Base-by-base conservation (phyloP, 2,329 filamentous ascomycete species). In the Raffaelea ambrosiae region DNA sequence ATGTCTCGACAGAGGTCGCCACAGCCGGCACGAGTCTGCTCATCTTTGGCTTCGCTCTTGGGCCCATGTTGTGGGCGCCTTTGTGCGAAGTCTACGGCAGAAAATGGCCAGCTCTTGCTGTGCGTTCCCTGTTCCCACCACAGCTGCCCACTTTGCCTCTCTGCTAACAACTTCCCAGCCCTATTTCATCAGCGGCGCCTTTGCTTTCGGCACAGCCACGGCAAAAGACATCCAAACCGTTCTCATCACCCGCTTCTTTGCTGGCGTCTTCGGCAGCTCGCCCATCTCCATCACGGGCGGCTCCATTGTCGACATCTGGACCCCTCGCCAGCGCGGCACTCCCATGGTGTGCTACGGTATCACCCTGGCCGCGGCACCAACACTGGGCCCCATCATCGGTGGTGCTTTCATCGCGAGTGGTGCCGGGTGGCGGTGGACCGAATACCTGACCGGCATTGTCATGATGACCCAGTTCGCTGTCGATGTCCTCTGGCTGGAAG, bases 231-330 rank as follows among this genome's bases (percentile, higher is more conserved):
- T 86, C 2, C 80, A 84, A 57, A 82, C 81, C 0, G 57, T 87
- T 9, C 73, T 84, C 64, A 59, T 84, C 29, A 81, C 79, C 0
- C 70, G 82, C 1, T 85, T 86, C 63, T 82, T 82, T 49, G 70
- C 73, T 2, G 81, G 75, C 0, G 73, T 83, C 49, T 83, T 83
- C 53, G 74, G 76, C 10, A 76, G 74, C 0, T 81, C 83, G 0
- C 81, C 83, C 0, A 73, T 87, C 0, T 86, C 81, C 0, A 85
- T 84, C 54, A 84, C 81, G 0, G 82, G 81, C 2, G 83, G 83
- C 20, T 82, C 86, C 0, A 57, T 86, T 7, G 78, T 77, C 21
- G 84, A 87, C 62, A 66, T 87, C 23, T 86, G 72, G 65, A 63
- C 71, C 0, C 71, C 82, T 0, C 71, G 76, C 3, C 63, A 79